Percentiles rank a stretch among this genome's conserved stretches.
phyloP scores from a whole-genome alignment of 2,329 filamentous ascomycete species.

The Monosporascus sp. region DNA sequence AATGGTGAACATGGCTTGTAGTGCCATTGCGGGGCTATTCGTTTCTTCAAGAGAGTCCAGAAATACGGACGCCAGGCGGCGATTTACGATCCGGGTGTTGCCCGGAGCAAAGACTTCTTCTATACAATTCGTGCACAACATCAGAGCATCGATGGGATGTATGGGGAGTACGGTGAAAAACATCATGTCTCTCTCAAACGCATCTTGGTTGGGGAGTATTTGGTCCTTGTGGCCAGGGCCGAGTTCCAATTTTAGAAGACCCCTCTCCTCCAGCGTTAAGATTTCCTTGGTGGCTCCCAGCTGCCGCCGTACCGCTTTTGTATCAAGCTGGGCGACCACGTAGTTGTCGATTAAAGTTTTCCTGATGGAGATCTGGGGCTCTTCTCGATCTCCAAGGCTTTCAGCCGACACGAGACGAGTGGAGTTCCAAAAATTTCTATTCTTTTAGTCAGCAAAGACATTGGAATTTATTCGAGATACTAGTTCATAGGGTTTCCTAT shows the following conservation, averaged over 20 bases:
- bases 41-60: not conserved
- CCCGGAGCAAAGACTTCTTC: no score
- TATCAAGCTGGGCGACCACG: not conserved
- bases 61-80: not conserved
- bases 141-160: no score
- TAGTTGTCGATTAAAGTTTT: not conserved
- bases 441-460: not conserved
- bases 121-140: no score
- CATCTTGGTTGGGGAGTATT: no score
- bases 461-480: no score
- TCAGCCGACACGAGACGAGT: not conserved
- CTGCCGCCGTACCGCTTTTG: not conserved
- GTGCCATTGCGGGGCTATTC: not conserved
- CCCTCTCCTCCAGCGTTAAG: not conserved
- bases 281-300: not conserved
- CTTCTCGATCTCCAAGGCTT: not conserved
- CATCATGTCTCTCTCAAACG: no score
- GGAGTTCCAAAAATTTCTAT: not conserved
- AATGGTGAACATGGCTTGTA: not conserved
- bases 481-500: no score
- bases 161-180: no score
- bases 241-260: not conserved
- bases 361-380: not conserved
- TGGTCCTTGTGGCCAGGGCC: not conserved
- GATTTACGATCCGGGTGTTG: no score